Base-by-base conservation (phyloP, 192 early-diverging fungal genomes). In the Diversispora epigaea region DNA sequence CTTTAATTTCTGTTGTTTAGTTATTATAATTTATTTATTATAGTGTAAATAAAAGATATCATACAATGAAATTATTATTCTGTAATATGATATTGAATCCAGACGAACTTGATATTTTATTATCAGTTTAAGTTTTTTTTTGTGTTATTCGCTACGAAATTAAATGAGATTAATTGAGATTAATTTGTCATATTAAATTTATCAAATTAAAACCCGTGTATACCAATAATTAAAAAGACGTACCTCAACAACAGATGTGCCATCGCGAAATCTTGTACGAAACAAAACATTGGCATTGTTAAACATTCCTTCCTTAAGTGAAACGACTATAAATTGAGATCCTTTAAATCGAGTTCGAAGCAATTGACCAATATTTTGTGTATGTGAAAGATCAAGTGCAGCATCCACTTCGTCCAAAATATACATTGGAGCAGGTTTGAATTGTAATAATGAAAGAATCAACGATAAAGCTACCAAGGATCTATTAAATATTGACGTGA, bases 371-470 rank as follows among this genome's bases (percentile, higher is more conserved):
- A 99, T 99, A 79, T 98, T 98, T 78, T 99, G 96, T 3, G 98
- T 99, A 77, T 99, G 98, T 8, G 94, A 96, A 44, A 94, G 82
- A 87, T 99, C 98, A 11, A 99, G 87, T 9, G 98, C 98, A 12
- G 96, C 93, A 84, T 99, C 98, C 11, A 99, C 94, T 84, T 99
- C 98, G 81, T 99, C 98, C 47, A 99, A 80, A 81, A 99, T 98
- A 82, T 99, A 99, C 98, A 99, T 98, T 14, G 98, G 98, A 0
- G 98, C 98, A 10, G 98, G 98, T 79, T 99, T 99, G 80, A 94
- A 98, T 86, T 97, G 95, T 12, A 99, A 86, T 25, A 99, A 82
- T 32, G 98, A 93, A 46, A 99, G 84, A 74, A 99, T 98, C 50
- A 99, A 82, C 11, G 98, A 95, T 40, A 99, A 88, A 0, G 98